A percentile compares a stretch with the other conserved stretches of the same genome.
These are phyloP conservation scores for Fabrea salina DNA, from an alignment of 169 alveolate genomes.

Conservation along the genomic window DNA sequence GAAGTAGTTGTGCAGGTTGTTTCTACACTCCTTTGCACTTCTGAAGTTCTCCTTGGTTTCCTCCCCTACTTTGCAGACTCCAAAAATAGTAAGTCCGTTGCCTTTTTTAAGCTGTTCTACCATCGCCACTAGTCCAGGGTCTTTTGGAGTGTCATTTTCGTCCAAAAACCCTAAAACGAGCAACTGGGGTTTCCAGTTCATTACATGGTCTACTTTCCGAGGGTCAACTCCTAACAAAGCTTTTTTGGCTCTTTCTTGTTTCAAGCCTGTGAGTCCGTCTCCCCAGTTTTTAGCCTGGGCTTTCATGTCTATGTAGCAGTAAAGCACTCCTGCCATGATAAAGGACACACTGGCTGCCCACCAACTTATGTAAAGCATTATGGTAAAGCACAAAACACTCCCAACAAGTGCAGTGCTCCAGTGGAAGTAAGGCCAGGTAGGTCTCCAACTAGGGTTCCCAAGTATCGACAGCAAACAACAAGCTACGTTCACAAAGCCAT, in stretches of 20 bases:
- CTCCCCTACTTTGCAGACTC: not conserved
- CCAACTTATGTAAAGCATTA: conserved; percentile 69
- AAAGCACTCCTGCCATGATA: conserved; percentile 41
- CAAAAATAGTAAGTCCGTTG: conserved; percentile 26
- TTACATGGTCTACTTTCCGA: conserved; percentile 43
- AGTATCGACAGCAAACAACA: conserved; percentile 62
- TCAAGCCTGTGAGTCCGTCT: conserved; percentile 72
- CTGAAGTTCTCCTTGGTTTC: not conserved
- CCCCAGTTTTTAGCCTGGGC: conserved; percentile 71
- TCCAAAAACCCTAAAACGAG: conserved; percentile 45
- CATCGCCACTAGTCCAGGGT: not conserved
- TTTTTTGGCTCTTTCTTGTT: conserved; percentile 57
- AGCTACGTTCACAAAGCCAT: conserved; percentile 65
- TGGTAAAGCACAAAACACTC: conserved; percentile 43
- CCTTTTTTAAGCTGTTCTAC: conserved; percentile 27
- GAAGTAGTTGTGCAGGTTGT: conserved; percentile 27
- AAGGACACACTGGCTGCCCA: conserved; percentile 59
- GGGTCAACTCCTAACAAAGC: conserved; percentile 50
- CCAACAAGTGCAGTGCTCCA: conserved; percentile 48
- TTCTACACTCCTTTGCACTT: not conserved
- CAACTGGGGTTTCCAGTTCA: conserved; percentile 66
- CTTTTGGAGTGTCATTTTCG: conserved; percentile 18
- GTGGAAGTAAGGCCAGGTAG: conserved; percentile 62
- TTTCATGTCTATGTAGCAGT: conserved; percentile 56
- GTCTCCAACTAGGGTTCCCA: conserved; percentile 81